Evolutionary conservation across 768 basidiomycete species (phyloP), one percentile per base, ranked within the genome.

Genomic region (Leccinum sublutescens): DNA sequence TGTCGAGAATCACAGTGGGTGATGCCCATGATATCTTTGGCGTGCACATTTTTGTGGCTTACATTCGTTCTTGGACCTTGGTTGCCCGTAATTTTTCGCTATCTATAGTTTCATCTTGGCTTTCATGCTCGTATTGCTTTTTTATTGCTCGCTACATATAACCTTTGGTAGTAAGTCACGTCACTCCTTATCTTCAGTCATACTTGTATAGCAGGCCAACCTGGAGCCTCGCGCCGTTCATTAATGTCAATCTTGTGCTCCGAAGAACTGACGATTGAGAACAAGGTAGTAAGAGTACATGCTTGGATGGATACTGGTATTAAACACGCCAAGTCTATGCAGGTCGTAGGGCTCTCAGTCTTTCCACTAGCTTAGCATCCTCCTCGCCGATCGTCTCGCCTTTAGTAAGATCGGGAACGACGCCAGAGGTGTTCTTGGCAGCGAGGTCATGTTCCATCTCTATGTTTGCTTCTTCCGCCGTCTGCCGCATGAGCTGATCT

Each of bases 401-500:
- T 34, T 78, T 75, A 43, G 71, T 62, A 2, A 88, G 69, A 58
- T 87, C 86, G 0, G 88, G 79, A 10, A 93, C 83, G 48, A 79
- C 74, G 25, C 71, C 70, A 10, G 79, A 75, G 34, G 85, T 71
- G 66, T 87, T 82, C 66, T 84, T 86, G 50, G 82, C 75, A 19
- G 88, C 85, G 31, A 98, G 80, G 68, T 95, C 94, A 56, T 98
- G 97, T 72, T 94, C 88, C 25, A 97, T 76, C 72, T 99, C 94
- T 59, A 99, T 90, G 64, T 98, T 90, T 23, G 94, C 94, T 74
- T 99, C 96, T 71, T 98, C 97, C 4, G 97, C 97, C 21, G 93
- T 95, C 75, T 95, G 93, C 57, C 88, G 85, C 80, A 99, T 81
- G 23, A 98, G 85, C 29, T 81, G 77, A 71, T 99, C 97, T 70